Base-by-base conservation (phyloP, 1,284 basidiomycete genomes). In the Boletus smithii region DNA sequence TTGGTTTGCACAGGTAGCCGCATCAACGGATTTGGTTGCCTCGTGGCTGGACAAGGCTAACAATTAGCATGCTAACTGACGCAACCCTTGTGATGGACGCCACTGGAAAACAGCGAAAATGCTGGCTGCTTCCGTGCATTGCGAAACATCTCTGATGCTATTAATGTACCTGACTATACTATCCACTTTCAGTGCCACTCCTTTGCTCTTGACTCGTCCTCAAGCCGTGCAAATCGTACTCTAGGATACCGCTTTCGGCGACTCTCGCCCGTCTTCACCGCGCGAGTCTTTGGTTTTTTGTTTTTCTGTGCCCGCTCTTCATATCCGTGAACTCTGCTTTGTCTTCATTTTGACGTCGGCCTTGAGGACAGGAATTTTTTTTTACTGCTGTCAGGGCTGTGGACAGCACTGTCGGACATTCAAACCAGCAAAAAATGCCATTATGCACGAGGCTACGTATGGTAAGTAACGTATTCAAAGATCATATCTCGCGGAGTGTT, bases 11-110 rank as follows among this genome's bases (percentile, higher is more conserved):
- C n/a, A 29, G 29, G 34, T 45, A 32, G 13, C 35, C 16, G n/a
- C n/a, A n/a, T n/a, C n/a, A 35, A 50, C 30, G 26, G 22, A 30
- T 48, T 39, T 35, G 38, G 33, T 31, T 39, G 27, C 47, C 56
- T 59, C 40, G 50, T 65, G 49, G 45, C 48, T 48, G 43, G 51
- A 49, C 32, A 42, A 51, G 40, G 53, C 39, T 48, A 47, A 24
- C 39, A 13, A 37, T 26, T 36, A 18, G 36, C 29, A 24, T n/a
- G 16, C 31, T 20, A 32, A 50, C 27, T 30, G 37, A 46, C 38
- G 35, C 17, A n/a, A 42, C 34, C 30, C 37, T 44, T 31, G 35
- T 37, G 49, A 17, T 34, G 27, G 32, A 17, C 9, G 44, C 35
- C 14, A n/a, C 34, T n/a, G 30, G 27, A 31, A 26, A 23, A 42